Evolutionary conservation across 768 basidiomycete species (phyloP).

Genomic region (Mycena haematopus): DNA sequence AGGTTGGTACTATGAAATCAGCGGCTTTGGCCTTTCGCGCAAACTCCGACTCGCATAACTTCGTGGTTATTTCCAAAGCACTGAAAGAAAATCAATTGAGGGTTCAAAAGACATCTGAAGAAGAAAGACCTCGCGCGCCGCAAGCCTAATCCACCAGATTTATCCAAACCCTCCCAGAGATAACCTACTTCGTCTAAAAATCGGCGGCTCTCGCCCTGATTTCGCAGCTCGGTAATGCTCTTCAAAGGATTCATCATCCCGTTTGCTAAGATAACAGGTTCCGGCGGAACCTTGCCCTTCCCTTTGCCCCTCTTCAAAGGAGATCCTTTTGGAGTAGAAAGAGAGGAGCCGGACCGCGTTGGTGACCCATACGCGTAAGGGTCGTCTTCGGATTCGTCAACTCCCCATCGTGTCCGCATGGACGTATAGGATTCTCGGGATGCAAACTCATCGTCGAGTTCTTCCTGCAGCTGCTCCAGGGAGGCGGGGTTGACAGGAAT

Average conservation of each 20-base stretch:
- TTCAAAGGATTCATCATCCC: slow-evolving; percentile 78
- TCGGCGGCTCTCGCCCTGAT: slow-evolving; percentile 79
- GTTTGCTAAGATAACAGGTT: slow-evolving; percentile 45
- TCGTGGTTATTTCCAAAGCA: slow-evolving; percentile 77
- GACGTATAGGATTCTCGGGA: slow-evolving; percentile 78
- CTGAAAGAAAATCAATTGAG: slow-evolving; percentile 42
- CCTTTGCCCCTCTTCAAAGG: slow-evolving; percentile 46
- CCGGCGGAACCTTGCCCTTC: slow-evolving; percentile 41
- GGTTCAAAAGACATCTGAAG: background rate
- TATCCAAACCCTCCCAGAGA: slow-evolving; percentile 79
- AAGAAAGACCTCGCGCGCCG: slow-evolving; percentile 69
- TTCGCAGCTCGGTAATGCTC: slow-evolving; percentile 81
- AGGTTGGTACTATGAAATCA: slow-evolving; percentile 73
- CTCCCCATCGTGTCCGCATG: slow-evolving; percentile 79
- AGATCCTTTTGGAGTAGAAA: slow-evolving; percentile 44
- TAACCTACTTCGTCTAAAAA: slow-evolving; percentile 89
- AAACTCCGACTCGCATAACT: slow-evolving; percentile 77
- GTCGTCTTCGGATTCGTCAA: slow-evolving; percentile 81
- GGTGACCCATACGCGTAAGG: slow-evolving; percentile 45
- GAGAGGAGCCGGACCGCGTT: slow-evolving; percentile 39
- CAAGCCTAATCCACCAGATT: slow-evolving; percentile 56
- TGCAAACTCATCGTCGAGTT: slow-evolving; percentile 56
- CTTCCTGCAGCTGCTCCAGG: slow-evolving; percentile 39
- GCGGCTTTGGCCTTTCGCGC: slow-evolving; percentile 80
- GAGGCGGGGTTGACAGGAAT: slow-evolving; percentile 48